A percentile compares a stretch with the other conserved stretches of the same genome.
phyloP scores from a whole-genome alignment of 768 basidiomycete genomes.

The Leccinum olivaceopallidum region DNA sequence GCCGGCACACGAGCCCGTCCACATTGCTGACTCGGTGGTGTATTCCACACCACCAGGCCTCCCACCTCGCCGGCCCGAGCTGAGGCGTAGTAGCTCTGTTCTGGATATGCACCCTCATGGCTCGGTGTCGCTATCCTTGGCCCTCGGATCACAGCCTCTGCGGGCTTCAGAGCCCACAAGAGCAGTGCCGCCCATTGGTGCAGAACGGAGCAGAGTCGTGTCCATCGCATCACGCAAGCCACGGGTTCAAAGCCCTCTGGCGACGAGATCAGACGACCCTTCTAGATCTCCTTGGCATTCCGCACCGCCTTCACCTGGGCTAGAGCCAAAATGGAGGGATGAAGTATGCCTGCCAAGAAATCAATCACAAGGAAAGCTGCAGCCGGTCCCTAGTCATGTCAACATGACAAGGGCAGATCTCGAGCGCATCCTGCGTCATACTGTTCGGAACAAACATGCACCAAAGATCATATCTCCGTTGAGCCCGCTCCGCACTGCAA shows the following conservation, averaged over 20 bases:
- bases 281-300: slow-evolving; percentile 10
- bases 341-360: not conserved
- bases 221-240: slow-evolving; percentile 19
- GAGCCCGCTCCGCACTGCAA: slow-evolving; percentile 30
- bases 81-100: slow-evolving; percentile 11
- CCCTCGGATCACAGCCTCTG: slow-evolving; percentile 30
- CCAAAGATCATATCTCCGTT: slow-evolving; percentile 32
- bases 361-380: slow-evolving; percentile 1
- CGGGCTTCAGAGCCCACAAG: slow-evolving; percentile 22
- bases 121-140: slow-evolving; percentile 25
- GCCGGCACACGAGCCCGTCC: slow-evolving; percentile 3
- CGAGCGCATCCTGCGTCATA: slow-evolving; percentile 27
- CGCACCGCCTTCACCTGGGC: slow-evolving; percentile 7
- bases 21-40: not conserved
- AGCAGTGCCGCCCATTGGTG: slow-evolving; percentile 29
- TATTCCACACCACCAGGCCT: slow-evolving; percentile 26
- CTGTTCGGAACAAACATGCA: slow-evolving; percentile 25
- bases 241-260: slow-evolving; percentile 1
- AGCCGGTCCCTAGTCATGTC: not conserved
- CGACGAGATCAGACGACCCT: slow-evolving; percentile 1
- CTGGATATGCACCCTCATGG: slow-evolving; percentile 3
- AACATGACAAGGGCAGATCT: slow-evolving; percentile 21
- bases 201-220: slow-evolving; percentile 29
- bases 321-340: slow-evolving; percentile 8
- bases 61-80: slow-evolving; percentile 9